Base-by-base conservation (phyloP, 1,284 basidiomycete species). In the Coriolopsis trogii region DNA sequence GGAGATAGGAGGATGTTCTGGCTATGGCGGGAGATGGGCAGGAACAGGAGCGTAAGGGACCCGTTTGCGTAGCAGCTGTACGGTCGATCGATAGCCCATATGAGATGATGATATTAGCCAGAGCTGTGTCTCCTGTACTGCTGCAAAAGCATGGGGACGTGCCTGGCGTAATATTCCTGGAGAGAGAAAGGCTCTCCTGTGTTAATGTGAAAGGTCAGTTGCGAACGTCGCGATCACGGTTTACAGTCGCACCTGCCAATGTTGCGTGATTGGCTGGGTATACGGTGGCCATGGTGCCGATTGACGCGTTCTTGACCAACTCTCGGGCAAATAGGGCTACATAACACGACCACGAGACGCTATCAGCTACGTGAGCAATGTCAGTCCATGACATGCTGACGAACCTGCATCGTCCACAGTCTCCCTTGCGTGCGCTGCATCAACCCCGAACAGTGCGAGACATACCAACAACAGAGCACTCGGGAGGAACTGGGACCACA, bases 21-120 rank as follows among this genome's bases (percentile, higher is more conserved):
- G 53, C 76, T 78, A 56, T 83, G 80, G 25, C 77, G 76, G 16
- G 83, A 84, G 60, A 86, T 84, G 13, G 85, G 85, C 59, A 87
- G 72, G 57, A 85, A 76, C 36, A 86, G 70, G 42, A 87, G 75
- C 0, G 81, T 77, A 43, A 87, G 70, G 4, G 81, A 82, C n/a
- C 83, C 81, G 58, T 84, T 79, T 10, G 70, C 55, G 62, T 80
- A 73, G 64, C 84, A 87, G 52, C 82, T 84, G 62, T 30, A 47
- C 15, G 49, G 28, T 25, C 31, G 37, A 34, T 16, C n/a, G 25
- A n/a, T n/a, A n/a, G n/a, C n/a, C n/a, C n/a, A n/a, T n/a, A n/a
- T n/a, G n/a, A n/a, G n/a, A n/a, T n/a, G n/a, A n/a, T n/a, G n/a
- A n/a, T n/a, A n/a, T n/a, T n/a, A n/a, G n/a, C n/a, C n/a, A n/a